Evolutionary conservation across 2,329 filamentous ascomycete species (phyloP).

Genomic region (Calonectria pseudoturangicola): DNA sequence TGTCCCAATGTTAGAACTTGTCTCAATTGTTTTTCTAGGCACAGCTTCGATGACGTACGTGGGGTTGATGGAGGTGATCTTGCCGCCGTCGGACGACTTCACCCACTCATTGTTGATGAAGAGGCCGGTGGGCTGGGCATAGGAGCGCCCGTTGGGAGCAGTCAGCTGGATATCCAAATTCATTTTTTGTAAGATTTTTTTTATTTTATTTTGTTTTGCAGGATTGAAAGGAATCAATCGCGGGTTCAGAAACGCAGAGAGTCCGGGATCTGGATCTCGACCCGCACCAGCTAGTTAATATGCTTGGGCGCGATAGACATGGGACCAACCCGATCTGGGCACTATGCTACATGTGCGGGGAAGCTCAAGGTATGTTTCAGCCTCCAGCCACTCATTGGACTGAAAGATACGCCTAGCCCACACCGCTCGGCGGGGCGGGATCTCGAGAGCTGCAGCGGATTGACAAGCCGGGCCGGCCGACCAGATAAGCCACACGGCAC

Average conservation of each 20-base stretch:
- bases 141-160: slow-evolving; percentile 78
- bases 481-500: slow-evolving; percentile 30
- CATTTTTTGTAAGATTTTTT: slow-evolving; percentile 37
- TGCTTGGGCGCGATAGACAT: slow-evolving; percentile 28
- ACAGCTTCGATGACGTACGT: slow-evolving; percentile 51
- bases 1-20: slow-evolving; percentile 33
- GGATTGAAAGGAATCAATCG: neutral
- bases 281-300: slow-evolving; percentile 37
- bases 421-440: slow-evolving; percentile 28
- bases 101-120: slow-evolving; percentile 89
- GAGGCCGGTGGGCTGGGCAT: slow-evolving; percentile 79
- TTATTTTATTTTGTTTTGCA: neutral
- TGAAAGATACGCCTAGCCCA: slow-evolving; percentile 31
- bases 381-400: slow-evolving; percentile 23
- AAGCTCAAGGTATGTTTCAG: slow-evolving; percentile 27
- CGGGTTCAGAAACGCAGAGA: slow-evolving; percentile 1
- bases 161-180: slow-evolving; percentile 55
- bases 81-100: slow-evolving; percentile 73
- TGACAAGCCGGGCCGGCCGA: slow-evolving; percentile 33
- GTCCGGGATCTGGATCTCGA: slow-evolving; percentile 29
- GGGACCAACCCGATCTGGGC: slow-evolving; percentile 37
- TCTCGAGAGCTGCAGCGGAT: slow-evolving; percentile 29
- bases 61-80: slow-evolving; percentile 76
- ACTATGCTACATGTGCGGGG: slow-evolving; percentile 41
- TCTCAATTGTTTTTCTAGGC: neutral